A percentile compares a stretch with the other conserved stretches of the same genome.
phyloP scores from a whole-genome alignment of 1,284 basidiomycete species.

The Leccinum proliferum region DNA sequence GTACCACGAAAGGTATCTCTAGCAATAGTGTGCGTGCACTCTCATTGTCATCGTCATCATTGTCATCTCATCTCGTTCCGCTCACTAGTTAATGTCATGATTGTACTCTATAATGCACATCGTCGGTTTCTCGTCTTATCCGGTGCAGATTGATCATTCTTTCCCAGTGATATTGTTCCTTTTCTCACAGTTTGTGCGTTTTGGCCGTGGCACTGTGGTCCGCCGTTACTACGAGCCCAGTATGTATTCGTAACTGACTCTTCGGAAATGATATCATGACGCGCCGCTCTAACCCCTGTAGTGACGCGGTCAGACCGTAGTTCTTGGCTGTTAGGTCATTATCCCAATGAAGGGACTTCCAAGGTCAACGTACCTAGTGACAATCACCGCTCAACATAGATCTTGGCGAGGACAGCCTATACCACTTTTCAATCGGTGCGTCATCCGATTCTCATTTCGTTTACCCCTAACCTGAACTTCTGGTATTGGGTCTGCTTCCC shows the following conservation, averaged over 20 bases:
- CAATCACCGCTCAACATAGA: neutral
- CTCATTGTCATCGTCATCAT: neutral
- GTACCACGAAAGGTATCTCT: constrained; percentile 2
- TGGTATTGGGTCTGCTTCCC: neutral
- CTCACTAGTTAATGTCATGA: neutral
- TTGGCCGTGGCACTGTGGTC: neutral
- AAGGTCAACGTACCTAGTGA: neutral
- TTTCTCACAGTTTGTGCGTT: neutral
- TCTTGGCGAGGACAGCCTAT: neutral
- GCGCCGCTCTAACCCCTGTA: neutral
- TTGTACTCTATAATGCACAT: neutral
- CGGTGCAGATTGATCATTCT: neutral
- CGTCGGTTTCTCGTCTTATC: neutral
- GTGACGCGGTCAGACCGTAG: neutral
- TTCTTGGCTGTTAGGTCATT: neutral
- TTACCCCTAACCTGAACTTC: neutral
- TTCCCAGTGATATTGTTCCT: neutral
- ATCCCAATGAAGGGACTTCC: neutral
- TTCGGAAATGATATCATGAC: neutral
- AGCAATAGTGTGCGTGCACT: neutral
- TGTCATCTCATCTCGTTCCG: neutral
- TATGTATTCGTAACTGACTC: neutral
- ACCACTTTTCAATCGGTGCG: neutral
- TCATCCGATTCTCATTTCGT: neutral
- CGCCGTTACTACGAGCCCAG: neutral